These are phyloP conservation scores for Russula vinacea DNA, from an alignment of 768 basidiomycete species.

Conservation along the genomic window DNA sequence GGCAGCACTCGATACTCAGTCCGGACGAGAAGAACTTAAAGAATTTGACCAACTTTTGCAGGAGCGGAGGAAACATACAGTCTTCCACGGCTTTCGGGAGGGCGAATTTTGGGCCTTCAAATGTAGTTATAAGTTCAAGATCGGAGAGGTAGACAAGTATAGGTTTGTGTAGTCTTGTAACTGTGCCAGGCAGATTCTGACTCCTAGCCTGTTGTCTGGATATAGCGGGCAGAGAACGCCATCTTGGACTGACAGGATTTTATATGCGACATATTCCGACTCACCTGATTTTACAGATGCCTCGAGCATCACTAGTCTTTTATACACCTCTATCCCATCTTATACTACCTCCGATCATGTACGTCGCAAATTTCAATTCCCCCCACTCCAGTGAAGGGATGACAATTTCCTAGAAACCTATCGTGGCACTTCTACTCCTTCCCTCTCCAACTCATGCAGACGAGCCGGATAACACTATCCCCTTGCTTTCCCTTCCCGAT, in stretches of 20 bases:
- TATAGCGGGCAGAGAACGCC: constrained; percentile 67
- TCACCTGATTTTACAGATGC: constrained; percentile 48
- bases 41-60: constrained; percentile 69
- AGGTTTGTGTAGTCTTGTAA: constrained; percentile 45
- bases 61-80: constrained; percentile 60
- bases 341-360: constrained; percentile 92
- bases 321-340: constrained; percentile 78
- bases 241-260: constrained; percentile 90
- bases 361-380: constrained; percentile 34
- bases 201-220: constrained; percentile 4
- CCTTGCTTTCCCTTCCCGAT: constrained; percentile 50
- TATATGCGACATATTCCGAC: constrained; percentile 77
- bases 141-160: constrained; percentile 82
- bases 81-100: constrained; percentile 73
- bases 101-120: constrained; percentile 89
- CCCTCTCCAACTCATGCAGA: constrained; percentile 41
- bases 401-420: constrained; percentile 65
- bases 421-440: constrained; percentile 69
- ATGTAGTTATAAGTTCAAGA: constrained; percentile 80
- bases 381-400: constrained; percentile 5
- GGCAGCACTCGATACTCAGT: constrained; percentile 40
- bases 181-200: constrained; percentile 15
- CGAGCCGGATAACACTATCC: constrained; percentile 34
- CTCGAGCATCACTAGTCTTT: constrained; percentile 57
- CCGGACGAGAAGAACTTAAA: constrained; percentile 55